Evolutionary conservation across 139 green algal species (phyloP).

Genomic region (Edaphochlamys debaryana): DNA sequence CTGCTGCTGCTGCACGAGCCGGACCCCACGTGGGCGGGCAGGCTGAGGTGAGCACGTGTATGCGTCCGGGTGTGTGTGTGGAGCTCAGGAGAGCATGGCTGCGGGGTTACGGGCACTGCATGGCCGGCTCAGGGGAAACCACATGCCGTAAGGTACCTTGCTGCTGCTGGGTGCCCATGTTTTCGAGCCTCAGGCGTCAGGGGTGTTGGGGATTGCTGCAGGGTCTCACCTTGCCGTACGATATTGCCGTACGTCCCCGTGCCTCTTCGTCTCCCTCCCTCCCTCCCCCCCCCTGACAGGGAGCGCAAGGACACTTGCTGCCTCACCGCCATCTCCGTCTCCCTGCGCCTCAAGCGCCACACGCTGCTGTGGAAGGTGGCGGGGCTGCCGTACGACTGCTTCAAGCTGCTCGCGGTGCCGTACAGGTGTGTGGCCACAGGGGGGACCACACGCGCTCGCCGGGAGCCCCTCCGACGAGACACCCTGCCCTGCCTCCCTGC

Average conservation of each 20-base stretch:
- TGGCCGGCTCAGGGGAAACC: no score
- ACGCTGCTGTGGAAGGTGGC: slow-evolving; percentile 81
- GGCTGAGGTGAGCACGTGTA: slow-evolving; percentile 46
- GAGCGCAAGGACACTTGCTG: slow-evolving; percentile 82
- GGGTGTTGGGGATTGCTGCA: no score
- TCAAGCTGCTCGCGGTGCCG: slow-evolving; percentile 75
- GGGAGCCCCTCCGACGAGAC: no score
- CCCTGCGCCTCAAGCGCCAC: slow-evolving; percentile 74
- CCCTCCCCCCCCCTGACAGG: slow-evolving; percentile 8
- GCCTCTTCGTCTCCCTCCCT: background rate
- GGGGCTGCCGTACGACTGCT: slow-evolving; percentile 79
- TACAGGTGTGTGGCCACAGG: no score
- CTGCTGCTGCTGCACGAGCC: slow-evolving; percentile 90
- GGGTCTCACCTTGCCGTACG: no score
- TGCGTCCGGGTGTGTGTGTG: background rate
- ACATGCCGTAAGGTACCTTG: no score
- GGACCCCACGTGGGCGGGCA: slow-evolving; percentile 85
- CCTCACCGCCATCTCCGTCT: slow-evolving; percentile 85
- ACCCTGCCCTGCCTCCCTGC: no score
- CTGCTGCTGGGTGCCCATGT: no score
- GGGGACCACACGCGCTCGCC: no score
- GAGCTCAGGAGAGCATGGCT: background rate
- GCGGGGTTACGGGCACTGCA: no score
- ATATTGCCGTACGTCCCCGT: no score
- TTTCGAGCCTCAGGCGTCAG: no score